Conservation (phyloP, 257 asterid genomes). For the Solanum pennellii region DNA sequence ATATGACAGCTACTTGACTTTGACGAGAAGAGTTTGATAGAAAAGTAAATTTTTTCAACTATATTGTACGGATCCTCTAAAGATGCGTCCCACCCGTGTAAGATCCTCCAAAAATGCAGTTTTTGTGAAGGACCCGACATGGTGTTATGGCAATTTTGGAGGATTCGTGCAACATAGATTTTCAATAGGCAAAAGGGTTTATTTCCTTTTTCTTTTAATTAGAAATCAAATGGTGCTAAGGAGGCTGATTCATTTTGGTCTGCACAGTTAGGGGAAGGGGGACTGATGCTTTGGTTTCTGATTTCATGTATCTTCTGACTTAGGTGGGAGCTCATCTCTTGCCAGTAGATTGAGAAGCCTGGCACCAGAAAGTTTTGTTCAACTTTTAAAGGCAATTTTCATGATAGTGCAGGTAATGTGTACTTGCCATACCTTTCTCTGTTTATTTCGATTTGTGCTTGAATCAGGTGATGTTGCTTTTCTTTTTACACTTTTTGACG, state of each 20-base stretch:
- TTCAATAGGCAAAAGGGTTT: not conserved
- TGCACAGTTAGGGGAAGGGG: not conserved
- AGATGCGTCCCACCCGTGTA: not conserved
- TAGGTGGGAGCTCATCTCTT: constrained; percentile 92
- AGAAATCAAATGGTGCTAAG: not conserved
- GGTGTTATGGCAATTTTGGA: not conserved
- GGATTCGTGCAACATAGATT: not conserved
- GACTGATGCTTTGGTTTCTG: not conserved
- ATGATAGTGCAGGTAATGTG: constrained; percentile 89
- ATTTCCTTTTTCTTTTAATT: not conserved
- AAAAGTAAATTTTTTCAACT: not conserved
- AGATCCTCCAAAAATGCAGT: not conserved
- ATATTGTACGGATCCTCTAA: not conserved
- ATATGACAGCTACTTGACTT: not conserved
- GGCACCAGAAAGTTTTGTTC: constrained; percentile 80
- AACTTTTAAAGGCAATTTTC: constrained; percentile 79
- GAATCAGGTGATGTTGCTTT: not conserved
- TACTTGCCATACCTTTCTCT: constrained; percentile 10
- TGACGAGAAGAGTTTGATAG: not conserved
- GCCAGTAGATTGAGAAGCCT: constrained; percentile 84
- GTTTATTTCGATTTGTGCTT: not conserved
- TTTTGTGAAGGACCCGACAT: not conserved
- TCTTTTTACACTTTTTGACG: not conserved
- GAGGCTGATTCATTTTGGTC: not conserved
- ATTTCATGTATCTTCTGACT: not conserved